Conservation (phyloP, 352 stramenopile species). For the Phytopythium aichiense region DNA sequence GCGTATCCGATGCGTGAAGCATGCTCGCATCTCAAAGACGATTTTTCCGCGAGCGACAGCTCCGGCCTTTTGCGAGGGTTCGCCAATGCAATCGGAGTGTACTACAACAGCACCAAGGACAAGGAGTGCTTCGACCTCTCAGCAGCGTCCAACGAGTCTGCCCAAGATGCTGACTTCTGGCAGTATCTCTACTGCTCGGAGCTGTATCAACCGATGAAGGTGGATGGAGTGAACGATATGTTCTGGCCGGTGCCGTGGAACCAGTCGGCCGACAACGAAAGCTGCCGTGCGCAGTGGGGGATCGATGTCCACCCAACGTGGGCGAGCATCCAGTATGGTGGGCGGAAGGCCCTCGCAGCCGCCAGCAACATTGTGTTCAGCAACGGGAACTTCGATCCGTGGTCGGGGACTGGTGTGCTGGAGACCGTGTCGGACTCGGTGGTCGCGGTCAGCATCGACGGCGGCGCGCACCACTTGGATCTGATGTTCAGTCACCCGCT, state of each 20-base stretch:
- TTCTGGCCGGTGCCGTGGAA: conserved; percentile 59
- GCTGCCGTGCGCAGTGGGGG: conserved; percentile 40
- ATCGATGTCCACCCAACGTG: conserved; percentile 35
- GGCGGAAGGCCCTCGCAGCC: conserved; percentile 27
- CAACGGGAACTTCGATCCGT: conserved; percentile 90
- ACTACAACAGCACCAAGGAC: conserved; percentile 50
- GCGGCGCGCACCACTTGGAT: conserved; percentile 2
- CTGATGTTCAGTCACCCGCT: conserved; percentile 3
- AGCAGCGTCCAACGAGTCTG: conserved; percentile 32
- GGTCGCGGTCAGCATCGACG: conserved; percentile 29
- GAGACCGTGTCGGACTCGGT: conserved; percentile 42
- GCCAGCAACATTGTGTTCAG: conserved; percentile 91
- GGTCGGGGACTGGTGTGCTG: conserved; percentile 77
- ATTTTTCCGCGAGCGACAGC: conserved; percentile 14
- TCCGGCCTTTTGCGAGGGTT: conserved; percentile 28
- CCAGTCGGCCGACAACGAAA: conserved; percentile 27
- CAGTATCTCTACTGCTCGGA: conserved; percentile 53
- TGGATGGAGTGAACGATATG: conserved; percentile 65
- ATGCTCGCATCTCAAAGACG: conserved; percentile 45
- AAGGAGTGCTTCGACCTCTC: conserved; percentile 32
- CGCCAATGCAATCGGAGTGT: conserved; percentile 38
- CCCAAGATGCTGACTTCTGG: conserved; percentile 39
- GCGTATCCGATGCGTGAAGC: conserved; percentile 82
- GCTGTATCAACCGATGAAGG: conserved; percentile 39
- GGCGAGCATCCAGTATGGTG: conserved; percentile 46